Evolutionary conservation across 805 yeast genomes (phyloP), one percentile per base, ranked within the genome.

Genomic region (Clavispora santaluciae): DNA sequence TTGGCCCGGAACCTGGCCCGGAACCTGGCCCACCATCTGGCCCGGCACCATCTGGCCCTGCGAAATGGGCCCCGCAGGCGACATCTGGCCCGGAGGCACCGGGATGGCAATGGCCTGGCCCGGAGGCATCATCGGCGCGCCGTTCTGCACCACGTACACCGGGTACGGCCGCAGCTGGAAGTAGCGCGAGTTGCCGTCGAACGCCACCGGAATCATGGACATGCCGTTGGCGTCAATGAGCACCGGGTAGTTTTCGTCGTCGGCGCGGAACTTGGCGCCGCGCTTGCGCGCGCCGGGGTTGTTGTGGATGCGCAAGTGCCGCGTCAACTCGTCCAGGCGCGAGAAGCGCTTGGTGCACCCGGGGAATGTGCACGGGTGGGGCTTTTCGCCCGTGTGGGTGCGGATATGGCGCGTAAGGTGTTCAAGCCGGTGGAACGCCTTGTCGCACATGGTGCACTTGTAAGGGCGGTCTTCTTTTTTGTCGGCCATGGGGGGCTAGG

Each of bases 311-410:
- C 95, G 69, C 37, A 84, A 71, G 63, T 88, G 96, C 50, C 96
- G 72, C 11, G 95, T 88, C 42, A 88, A 72, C 64, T 88, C 96
- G 63, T 89, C 96, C 21, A 82, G 73, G 47, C 96, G 74, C 43
- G 85, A 76, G 57, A 88, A 88, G 47, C 84, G 72, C 61, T 89
- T 87, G 40, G 79, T 61, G 64, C 96, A 88, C n/a, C 86, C 86
- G 1, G 93, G 89, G 51, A 76, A 87, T 15, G 80, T 75, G 63
- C 96, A 88, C 37, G 79, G 81, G 57, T 86, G 93, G 2, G 96
- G 95, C 59, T 87, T 86, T 60, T 88, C 95, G 36, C 96, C 96
- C 0, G 96, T 88, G 64, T 88, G 96, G 8, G 95, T 88, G 43
- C 96, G 72, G 51, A 89, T 83, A 60, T 88, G 96, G 50, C 96